Base-by-base conservation (phyloP, 345 rosid species). In the Rhodomyrtus tomentosa region DNA sequence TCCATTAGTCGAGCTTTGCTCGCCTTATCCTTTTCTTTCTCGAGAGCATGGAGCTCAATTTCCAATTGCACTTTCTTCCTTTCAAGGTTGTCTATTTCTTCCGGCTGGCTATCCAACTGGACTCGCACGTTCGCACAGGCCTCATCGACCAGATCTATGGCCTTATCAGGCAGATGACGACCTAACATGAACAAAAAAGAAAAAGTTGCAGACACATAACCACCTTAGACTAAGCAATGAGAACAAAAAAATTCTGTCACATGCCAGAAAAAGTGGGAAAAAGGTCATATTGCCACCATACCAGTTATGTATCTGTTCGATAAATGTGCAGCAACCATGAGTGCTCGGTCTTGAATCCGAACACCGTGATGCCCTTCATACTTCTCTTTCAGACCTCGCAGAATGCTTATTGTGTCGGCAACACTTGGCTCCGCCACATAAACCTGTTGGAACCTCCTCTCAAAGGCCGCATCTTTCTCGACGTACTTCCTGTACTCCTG, bases 331-430 rank as follows among this genome's bases (percentile, higher is more conserved):
- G 99, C 98, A 68, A 91, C 90, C 18, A 94, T 92, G 54, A 94
- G 93, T 62, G 96, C 99, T 56, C 95, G 90, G 58, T 96, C 99
- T 18, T 91, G 94, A 62, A 96, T 96, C 5, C 95, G 86, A 29
- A 95, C 98, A 91, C 98, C 98, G 81, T 96, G 99, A 81, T 95
- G 99, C 29, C 98, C 99, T 84, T 95, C 99, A 40, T 94, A 94
- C 81, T 88, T 96, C 92, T 96, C 99, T 51, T 96, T 96, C 86
- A 95, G 89, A 20, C 98, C 99, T 87, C 98, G 90, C 38, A 96
- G 95, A 29, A 96, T 95, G 92, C 91, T 95, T 7, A 93, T 88
- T 0, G 99, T 93, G 72, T 96, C 99, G 2, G 88, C 25, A 55
- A 94, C 95, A 56, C 98, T 96, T 18, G 98, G 98, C 88, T 96